Base-by-base conservation (phyloP, 129 eudicot species). In the Flaveria ramosissima region DNA sequence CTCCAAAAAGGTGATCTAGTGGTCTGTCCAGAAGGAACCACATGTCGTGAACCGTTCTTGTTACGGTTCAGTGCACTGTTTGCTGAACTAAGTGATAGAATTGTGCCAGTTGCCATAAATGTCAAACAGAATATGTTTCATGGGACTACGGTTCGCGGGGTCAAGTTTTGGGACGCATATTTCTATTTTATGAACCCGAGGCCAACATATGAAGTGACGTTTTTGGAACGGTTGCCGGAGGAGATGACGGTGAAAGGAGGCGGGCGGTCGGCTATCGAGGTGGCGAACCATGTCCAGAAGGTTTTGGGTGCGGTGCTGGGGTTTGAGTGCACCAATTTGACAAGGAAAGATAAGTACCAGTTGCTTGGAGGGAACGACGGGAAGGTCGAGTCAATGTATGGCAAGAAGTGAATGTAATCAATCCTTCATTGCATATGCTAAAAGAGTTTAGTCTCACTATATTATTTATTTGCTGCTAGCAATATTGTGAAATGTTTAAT, bases 291-390 rank as follows among this genome's bases (percentile, higher is more conserved):
- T 32, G 96, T 94, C 62, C 99, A 91, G 81, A 90, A 82, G 84
- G 74, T 87, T 8, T 42, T 93, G 77, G 93, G 78, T 7, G 91
- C 81, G 4, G 85, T 59, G 16, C 72, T 93, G 5, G 98, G 97
- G 11, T 93, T 93, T 53, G 96, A 93, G 71, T 88, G 97, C 83
- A 93, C 98, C 20, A 88, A 90, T 68, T 77, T 90, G 89, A 93
- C 98, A 0, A 86, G 97, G 86, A 93, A 93, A 78, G 98, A 93
- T 53, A 93, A 94, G 85, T 94, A 94, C 56, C 63, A 84, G 86
- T 74, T 94, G 82, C 97, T 94, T 76, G 98, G 97, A 26, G 97
- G 97, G 62, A 91, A 91, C 78, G 98, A 94, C 75, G 98, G 98
- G n/a, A 91, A 91, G 81, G 97, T 94, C 68, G 97, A 91, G 71